Conservation (phyloP, 2,329 filamentous ascomycete genomes). For the Macroventuria anomochaeta region DNA sequence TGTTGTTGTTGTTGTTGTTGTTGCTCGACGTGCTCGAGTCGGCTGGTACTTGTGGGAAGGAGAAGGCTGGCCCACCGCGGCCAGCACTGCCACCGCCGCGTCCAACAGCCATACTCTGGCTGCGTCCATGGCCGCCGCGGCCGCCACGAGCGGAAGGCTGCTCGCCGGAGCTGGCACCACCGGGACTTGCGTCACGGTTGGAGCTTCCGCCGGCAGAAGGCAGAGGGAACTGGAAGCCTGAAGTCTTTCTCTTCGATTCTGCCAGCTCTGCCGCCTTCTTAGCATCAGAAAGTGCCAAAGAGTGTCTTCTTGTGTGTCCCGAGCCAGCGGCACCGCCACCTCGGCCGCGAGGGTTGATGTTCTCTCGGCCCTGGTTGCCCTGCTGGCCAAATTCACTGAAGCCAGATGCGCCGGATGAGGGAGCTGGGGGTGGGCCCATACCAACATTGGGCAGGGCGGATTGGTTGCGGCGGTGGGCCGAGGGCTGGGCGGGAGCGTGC, state of each 20-base stretch:
- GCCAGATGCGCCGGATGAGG: slow-evolving; percentile 84
- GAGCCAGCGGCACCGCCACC: slow-evolving; percentile 69
- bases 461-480: slow-evolving; percentile 95
- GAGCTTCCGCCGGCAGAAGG: slow-evolving; percentile 67
- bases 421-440: slow-evolving; percentile 89
- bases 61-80: slow-evolving; percentile 74
- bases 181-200: slow-evolving; percentile 64
- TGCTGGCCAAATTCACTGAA: slow-evolving; percentile 82
- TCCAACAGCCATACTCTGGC: slow-evolving; percentile 86
- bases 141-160: slow-evolving; percentile 48
- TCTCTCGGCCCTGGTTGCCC: slow-evolving; percentile 67
- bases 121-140: slow-evolving; percentile 69
- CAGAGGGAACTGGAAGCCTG: slow-evolving; percentile 91
- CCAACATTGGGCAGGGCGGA: slow-evolving; percentile 93
- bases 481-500: slow-evolving; percentile 77
- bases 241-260: slow-evolving; percentile 94
- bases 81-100: slow-evolving; percentile 68
- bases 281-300: slow-evolving; percentile 89
- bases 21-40: slow-evolving; percentile 52
- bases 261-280: slow-evolving; percentile 97
- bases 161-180: slow-evolving; percentile 49
- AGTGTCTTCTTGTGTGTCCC: slow-evolving; percentile 93
- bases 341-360: slow-evolving; percentile 72
- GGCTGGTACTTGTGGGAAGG: slow-evolving; percentile 66
- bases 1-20: slow-evolving; percentile 53